Evolutionary conservation across 352 stramenopile species (phyloP).

Genomic region (Phytopythium oedochilum): DNA sequence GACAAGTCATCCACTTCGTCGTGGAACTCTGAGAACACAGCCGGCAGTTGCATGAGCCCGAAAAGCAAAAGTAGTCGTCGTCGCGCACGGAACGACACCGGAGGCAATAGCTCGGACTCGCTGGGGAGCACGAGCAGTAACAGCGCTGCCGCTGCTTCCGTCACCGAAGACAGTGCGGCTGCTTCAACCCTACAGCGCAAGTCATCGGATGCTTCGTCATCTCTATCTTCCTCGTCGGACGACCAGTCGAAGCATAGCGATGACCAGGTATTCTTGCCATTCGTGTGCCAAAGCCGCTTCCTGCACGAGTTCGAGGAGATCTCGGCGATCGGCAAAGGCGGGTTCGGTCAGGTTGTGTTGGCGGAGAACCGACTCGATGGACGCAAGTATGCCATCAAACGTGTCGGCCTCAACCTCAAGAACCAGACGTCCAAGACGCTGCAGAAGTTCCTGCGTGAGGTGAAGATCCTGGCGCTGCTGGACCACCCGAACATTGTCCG

Average conservation of each 20-base stretch:
- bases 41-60: conserved; percentile 33
- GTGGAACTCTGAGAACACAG: conserved; percentile 33
- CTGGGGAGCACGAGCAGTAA: conserved; percentile 8
- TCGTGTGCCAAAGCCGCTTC: conserved; percentile 82
- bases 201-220: conserved; percentile 49
- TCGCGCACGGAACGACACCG: background rate
- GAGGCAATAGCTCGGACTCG: conserved; percentile 8
- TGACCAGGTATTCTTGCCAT: conserved; percentile 72
- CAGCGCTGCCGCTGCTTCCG: conserved; percentile 4
- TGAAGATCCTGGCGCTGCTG: conserved; percentile 89
- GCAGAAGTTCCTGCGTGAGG: conserved; percentile 91
- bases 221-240: conserved; percentile 28
- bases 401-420: conserved; percentile 75
- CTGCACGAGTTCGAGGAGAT: conserved; percentile 82
- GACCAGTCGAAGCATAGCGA: conserved; percentile 23
- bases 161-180: conserved; percentile 8
- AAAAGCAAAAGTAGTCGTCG: conserved; percentile 15
- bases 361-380: conserved; percentile 93
- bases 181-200: conserved; percentile 16
- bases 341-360: conserved; percentile 93
- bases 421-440: conserved; percentile 89
- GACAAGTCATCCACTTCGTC: conserved; percentile 29
- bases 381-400: conserved; percentile 92
- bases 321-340: conserved; percentile 89
- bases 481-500: conserved; percentile 93